Evolutionary conservation across 139 green algal species (phyloP), one percentile per base, ranked within the genome.

Genomic region (Coelastrella sp.): DNA sequence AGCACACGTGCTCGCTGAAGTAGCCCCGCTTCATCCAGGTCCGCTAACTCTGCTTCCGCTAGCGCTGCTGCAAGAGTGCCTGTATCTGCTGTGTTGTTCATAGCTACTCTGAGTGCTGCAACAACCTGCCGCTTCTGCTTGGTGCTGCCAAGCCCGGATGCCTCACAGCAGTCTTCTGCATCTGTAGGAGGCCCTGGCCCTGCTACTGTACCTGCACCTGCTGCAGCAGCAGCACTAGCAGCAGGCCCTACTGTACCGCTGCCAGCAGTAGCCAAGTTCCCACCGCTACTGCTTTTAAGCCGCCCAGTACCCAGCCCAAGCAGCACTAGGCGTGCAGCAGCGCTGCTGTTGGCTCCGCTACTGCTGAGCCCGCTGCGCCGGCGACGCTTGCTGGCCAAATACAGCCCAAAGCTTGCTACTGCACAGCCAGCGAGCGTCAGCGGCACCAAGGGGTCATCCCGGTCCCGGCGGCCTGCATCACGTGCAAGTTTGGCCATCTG

Each of bases 381-480:
- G 22, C 86, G 74, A 7, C 86, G 86, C 47, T 85, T 85, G 64
- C 61, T 80, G 0, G 61, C 76, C 3, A 90, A 23, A 59, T 90
- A 90, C 61, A 86, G 65, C 4, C 86, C 76, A 7, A 86, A 68
- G 14, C 76, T 86, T 5, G 86, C 86, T 5, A 79, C 64, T 56
- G 54, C 86, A 60, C 86, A 86, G 7, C 76, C 86, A 14, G 86
- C 86, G 23, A 90, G 77, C 14, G 86, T 90, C 19, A 90, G 64
- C 19, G 86, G 86, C 16, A 90, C 64, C 8, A 90, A 61, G 4
- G 86, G 86, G 47, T 80, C 86, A 60, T 90, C 86, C 17, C 76
- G 10, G 32, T 85, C 61, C 19, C 54, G 19, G 6, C 32, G 32
- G 32, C 76, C 32, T 32, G 60, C 61, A 58, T 90, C 86, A 19